Evolutionary conservation across 1,284 basidiomycete species (phyloP).

Genomic region (Ceratorhiza oryzae-sativae): DNA sequence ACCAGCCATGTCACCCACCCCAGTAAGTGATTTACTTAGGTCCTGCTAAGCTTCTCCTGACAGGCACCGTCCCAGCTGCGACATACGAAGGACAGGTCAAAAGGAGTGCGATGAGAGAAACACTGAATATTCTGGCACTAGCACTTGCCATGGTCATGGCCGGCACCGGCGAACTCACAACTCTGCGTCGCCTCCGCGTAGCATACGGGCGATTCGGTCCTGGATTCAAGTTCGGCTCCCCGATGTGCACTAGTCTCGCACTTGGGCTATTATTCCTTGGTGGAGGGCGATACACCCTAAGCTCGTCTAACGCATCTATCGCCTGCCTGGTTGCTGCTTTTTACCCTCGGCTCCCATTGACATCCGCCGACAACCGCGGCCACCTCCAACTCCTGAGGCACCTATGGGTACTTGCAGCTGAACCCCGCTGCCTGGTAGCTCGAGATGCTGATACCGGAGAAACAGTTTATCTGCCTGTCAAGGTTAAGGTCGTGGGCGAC

Average conservation of each 20-base stretch:
- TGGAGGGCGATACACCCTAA: slow-evolving; percentile 90
- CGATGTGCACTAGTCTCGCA: slow-evolving; percentile 91
- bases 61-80: slow-evolving; percentile 57
- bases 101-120: slow-evolving; percentile 85
- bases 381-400: slow-evolving; percentile 94
- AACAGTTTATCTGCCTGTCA: slow-evolving; percentile 89
- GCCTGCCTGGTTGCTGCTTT: slow-evolving; percentile 90
- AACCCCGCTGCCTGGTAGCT: slow-evolving; percentile 90
- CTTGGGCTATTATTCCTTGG: slow-evolving; percentile 94
- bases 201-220: slow-evolving; percentile 88
- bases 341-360: slow-evolving; percentile 84
- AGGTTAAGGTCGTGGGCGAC: slow-evolving; percentile 76
- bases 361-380: slow-evolving; percentile 85
- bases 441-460: slow-evolving; percentile 90
- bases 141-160: slow-evolving; percentile 93
- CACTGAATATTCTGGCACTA: slow-evolving; percentile 85
- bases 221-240: slow-evolving; percentile 84
- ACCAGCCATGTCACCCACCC: slow-evolving; percentile 51
- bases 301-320: slow-evolving; percentile 89
- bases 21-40: slow-evolving; percentile 20
- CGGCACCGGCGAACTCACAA: slow-evolving; percentile 92
- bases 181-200: slow-evolving; percentile 86
- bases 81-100: slow-evolving; percentile 86
- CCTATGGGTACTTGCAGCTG: slow-evolving; percentile 93
- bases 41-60: slow-evolving; percentile 30